Evolutionary conservation across 768 basidiomycete species (phyloP).

Genomic region (Cytidiella melzeri): DNA sequence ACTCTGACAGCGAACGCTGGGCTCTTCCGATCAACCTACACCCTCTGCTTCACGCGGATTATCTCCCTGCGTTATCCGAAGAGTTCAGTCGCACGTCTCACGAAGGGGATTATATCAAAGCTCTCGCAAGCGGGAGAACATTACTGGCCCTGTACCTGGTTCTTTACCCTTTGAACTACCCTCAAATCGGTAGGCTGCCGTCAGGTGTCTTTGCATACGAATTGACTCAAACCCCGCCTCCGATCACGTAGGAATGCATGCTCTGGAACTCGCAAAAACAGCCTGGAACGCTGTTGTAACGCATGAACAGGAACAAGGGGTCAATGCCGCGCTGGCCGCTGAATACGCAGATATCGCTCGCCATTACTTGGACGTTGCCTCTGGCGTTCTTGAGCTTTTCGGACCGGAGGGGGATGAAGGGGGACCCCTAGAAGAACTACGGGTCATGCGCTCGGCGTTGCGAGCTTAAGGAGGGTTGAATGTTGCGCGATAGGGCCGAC

Average conservation of each 20-base stretch:
- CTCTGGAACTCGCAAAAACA: conserved; percentile 71
- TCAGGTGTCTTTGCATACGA: not conserved
- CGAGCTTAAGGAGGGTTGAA: not conserved
- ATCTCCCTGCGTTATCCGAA: conserved; percentile 52
- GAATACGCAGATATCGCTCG: conserved; percentile 16
- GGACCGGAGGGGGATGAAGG: conserved; percentile 59
- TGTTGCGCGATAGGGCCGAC: not conserved
- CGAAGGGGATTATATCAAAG: conserved; percentile 48
- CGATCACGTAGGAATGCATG: conserved; percentile 58
- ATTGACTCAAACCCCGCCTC: not conserved
- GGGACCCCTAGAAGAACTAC: conserved; percentile 53
- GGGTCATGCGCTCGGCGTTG: conserved; percentile 37
- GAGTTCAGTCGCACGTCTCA: conserved; percentile 67
- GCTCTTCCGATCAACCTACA: conserved; percentile 35
- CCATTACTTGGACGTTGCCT: conserved; percentile 36
- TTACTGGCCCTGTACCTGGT: conserved; percentile 61
- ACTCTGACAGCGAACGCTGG: not conserved
- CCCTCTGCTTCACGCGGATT: conserved; percentile 49
- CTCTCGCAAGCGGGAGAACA: conserved; percentile 47
- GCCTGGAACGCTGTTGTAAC: conserved; percentile 60
- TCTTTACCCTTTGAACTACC: conserved; percentile 72
- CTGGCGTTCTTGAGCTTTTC: conserved; percentile 37
- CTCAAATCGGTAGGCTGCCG: conserved; percentile 61
- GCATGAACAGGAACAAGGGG: conserved; percentile 6
- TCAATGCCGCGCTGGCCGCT: conserved; percentile 4